Base-by-base conservation (phyloP, 2,329 filamentous ascomycete species). In the Aureobasidium musti region DNA sequence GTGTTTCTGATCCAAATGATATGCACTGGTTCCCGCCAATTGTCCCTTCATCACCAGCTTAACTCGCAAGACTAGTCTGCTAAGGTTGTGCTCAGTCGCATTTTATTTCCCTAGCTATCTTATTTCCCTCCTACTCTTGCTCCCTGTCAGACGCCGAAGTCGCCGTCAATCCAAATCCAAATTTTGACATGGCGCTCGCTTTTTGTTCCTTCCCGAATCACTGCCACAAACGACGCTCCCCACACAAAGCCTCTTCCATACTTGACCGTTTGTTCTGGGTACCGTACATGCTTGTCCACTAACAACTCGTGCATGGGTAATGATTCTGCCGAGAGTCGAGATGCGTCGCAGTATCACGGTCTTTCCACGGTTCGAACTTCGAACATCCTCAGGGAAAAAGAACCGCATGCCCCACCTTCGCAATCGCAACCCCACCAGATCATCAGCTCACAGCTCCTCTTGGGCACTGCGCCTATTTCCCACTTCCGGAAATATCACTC, bases 371-470 rank as follows among this genome's bases (percentile, higher is more conserved):
- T 43, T 60, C 57, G 28, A 49, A 37, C 41, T 43, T 60, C 57
- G 41, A 60, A 49, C 57, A 23, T 60, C 43, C 19, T 60, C 39
- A 60, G 41, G 41, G 41, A 45, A 45, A 45, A 13, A 17, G 13
- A 39, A 39, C 8, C 33, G 21, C 28, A 35, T 49, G 41, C 43
- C 57, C 57, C 57, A 47, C 43, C 57, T 49, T 49, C 30, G n/a
- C 57, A 61, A 23, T 37, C 19, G 56, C 57, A 61, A 61, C 57
- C 57, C 57, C 57, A 37, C 54, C 54, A 59, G 54, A 59, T 59
- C 54, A 30, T 30, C 39, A 37, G 33, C 33, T 28, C 33, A 21
- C 39, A 37, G 33, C 33, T 28, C 33, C 26, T 35, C 52, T 17
- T 56, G 52, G n/a, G 21, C 39, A n/a, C 35, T n/a, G 23, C 56